phyloP scores from a whole-genome alignment of 2,329 filamentous ascomycete genomes.

The Diaporthe sp. region DNA sequence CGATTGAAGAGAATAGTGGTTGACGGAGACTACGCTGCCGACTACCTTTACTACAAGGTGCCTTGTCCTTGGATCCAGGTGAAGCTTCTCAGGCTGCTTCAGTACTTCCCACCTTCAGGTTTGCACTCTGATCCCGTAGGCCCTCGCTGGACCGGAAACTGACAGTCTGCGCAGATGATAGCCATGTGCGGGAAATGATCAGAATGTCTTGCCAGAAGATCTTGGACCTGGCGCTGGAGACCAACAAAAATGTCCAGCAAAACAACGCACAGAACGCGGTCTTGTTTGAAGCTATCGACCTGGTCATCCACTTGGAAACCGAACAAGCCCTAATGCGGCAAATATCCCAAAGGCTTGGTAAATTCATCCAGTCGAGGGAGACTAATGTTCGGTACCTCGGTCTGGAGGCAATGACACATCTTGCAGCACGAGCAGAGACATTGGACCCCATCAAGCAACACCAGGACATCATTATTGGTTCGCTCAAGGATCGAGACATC shows the following conservation, averaged over 20 bases:
- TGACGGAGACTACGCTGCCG: conserved; percentile 88
- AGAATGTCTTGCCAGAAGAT: conserved; percentile 93
- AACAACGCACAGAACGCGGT: conserved; percentile 99
- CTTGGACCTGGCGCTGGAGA: conserved; percentile 90
- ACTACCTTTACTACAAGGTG: conserved; percentile 99
- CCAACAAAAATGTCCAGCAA: conserved; percentile 98
- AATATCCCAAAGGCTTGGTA: conserved; percentile 89
- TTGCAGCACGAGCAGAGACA: conserved; percentile 93
- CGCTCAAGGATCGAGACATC: conserved; percentile 94
- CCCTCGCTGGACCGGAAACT: neutral
- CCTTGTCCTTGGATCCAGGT: conserved; percentile 99
- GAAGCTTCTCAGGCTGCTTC: conserved; percentile 90
- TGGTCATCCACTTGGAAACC: conserved; percentile 97
- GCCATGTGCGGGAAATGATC: conserved; percentile 90
- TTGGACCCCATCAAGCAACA: conserved; percentile 98
- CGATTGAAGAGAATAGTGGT: conserved; percentile 91
- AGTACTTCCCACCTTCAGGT: conserved; percentile 95
- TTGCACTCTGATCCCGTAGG: neutral
- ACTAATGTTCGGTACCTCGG: conserved; percentile 98
- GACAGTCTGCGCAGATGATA: conserved; percentile 77
- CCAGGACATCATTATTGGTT: conserved; percentile 95
- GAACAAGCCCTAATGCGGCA: conserved; percentile 96
- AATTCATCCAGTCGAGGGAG: conserved; percentile 96
- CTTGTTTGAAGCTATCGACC: conserved; percentile 97
- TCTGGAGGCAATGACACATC: conserved; percentile 97